Evolutionary conservation across 768 basidiomycete genomes (phyloP).

Genomic region (Jaapia argillacea): DNA sequence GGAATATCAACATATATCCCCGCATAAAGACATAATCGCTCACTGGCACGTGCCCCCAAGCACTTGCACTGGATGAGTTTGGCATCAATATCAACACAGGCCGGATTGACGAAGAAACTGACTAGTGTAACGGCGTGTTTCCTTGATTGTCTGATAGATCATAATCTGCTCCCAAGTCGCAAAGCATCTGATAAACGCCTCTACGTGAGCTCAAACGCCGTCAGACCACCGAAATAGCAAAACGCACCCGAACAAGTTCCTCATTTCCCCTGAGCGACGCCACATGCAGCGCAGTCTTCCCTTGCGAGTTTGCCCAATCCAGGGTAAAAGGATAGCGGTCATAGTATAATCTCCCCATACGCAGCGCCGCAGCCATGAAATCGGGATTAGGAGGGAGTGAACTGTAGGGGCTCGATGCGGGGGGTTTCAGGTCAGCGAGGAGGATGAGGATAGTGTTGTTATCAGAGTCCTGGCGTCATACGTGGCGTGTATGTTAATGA

Average conservation of each 20-base stretch:
- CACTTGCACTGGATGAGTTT: slow-evolving; percentile 52
- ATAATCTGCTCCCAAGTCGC: slow-evolving; percentile 83
- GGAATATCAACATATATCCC: slow-evolving; percentile 13
- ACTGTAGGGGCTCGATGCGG: slow-evolving; percentile 33
- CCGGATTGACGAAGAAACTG: slow-evolving; percentile 20
- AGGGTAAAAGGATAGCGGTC: slow-evolving; percentile 81
- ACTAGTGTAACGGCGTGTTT: slow-evolving; percentile 92
- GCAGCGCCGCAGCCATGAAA: slow-evolving; percentile 59
- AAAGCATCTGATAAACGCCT: slow-evolving; percentile 57
- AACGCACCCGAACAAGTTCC: slow-evolving; percentile 70
- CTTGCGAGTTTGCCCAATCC: slow-evolving; percentile 88
- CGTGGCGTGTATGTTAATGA: not conserved
- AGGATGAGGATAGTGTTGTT: slow-evolving; percentile 91
- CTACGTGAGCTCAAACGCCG: slow-evolving; percentile 5
- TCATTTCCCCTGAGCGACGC: slow-evolving; percentile 86
- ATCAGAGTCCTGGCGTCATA: slow-evolving; percentile 77
- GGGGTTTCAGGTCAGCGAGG: slow-evolving; percentile 73
- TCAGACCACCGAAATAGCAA: slow-evolving; percentile 3
- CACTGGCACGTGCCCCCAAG: slow-evolving; percentile 80
- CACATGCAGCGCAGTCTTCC: slow-evolving; percentile 85
- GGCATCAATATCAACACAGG: slow-evolving; percentile 2
- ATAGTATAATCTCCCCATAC: slow-evolving; percentile 83
- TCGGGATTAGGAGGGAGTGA: slow-evolving; percentile 43
- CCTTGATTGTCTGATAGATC: slow-evolving; percentile 88
- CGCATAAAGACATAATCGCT: slow-evolving; percentile 17